Evolutionary conservation across 805 yeast species (phyloP).

Genomic region (Teunomyces atbi): DNA sequence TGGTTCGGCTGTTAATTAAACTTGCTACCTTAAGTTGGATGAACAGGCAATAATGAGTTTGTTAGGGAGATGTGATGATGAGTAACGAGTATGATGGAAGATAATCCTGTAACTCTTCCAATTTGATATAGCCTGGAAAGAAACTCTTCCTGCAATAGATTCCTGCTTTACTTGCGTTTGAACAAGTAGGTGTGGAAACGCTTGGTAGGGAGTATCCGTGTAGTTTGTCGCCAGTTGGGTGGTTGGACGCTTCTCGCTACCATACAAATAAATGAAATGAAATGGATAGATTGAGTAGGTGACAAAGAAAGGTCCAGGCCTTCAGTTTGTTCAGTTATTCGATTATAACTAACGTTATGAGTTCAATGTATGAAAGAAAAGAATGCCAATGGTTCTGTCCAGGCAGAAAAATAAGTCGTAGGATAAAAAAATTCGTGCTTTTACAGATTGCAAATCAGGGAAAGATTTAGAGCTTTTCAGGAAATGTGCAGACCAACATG

Average conservation of each 20-base stretch:
- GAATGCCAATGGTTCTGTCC: neutral
- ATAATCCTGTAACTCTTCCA: no score
- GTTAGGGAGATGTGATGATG: no score
- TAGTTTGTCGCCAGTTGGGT: neutral
- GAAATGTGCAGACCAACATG: no score
- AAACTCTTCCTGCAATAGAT: neutral
- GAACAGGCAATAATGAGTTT: neutral
- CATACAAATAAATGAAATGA: neutral
- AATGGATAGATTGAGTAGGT: neutral
- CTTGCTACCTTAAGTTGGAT: neutral
- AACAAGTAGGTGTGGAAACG: neutral
- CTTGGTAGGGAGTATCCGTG: neutral
- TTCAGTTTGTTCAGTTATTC: neutral
- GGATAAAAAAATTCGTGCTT: neutral
- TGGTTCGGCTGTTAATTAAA: neutral
- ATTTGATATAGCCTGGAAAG: neutral
- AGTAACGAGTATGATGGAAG: no score
- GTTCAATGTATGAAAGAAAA: neutral
- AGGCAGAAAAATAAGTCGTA: slow-evolving; percentile 1
- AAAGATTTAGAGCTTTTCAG: neutral
- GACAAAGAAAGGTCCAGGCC: slow-evolving; percentile 3
- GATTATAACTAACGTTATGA: neutral
- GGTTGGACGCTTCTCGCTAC: slow-evolving; percentile 1
- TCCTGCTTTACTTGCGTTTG: neutral
- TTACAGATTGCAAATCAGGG: neutral